Evolutionary conservation across 2,329 filamentous ascomycete genomes (phyloP).

Genomic region (Stagonosporopsis rhizophila): DNA sequence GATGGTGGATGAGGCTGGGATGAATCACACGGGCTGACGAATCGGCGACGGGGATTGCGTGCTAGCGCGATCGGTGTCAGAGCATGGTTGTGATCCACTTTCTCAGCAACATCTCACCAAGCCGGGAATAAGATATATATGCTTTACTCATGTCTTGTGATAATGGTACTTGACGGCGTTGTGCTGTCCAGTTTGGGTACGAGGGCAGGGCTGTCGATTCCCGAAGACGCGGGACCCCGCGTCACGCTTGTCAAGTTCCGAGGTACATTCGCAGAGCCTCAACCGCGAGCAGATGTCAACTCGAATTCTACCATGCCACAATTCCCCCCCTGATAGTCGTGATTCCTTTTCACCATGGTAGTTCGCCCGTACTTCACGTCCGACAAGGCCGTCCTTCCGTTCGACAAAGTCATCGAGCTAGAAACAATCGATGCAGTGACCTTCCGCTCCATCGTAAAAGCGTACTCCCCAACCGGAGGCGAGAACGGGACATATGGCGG

Average conservation of each 20-base stretch:
- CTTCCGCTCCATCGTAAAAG: constrained; percentile 50
- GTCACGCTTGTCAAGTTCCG: constrained; percentile 12
- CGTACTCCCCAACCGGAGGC: constrained; percentile 53
- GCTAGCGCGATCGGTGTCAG: constrained; percentile 9
- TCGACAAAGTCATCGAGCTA: constrained; percentile 51
- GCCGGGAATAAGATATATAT: not conserved
- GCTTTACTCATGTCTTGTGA: not conserved
- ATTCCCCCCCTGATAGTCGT: not conserved
- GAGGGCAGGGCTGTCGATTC: not conserved
- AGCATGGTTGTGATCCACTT: not conserved
- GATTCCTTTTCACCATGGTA: constrained; percentile 23
- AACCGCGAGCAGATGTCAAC: not conserved
- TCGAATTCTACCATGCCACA: not conserved
- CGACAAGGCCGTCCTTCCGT: constrained; percentile 41
- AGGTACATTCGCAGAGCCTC: constrained; percentile 15
- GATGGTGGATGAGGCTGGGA: constrained; percentile 5
- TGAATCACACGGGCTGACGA: constrained; percentile 13
- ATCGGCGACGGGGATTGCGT: constrained; percentile 13
- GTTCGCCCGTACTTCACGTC: constrained; percentile 38
- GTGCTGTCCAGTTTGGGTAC: not conserved
- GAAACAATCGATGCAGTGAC: constrained; percentile 51
- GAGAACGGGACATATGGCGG: constrained; percentile 60
- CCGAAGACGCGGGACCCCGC: constrained; percentile 11
- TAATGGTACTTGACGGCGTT: not conserved
- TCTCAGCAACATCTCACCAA: not conserved